These are phyloP conservation scores for Ophiostoma sp. DNA, from an alignment of 2,329 filamentous ascomycete species.

Conservation along the genomic window DNA sequence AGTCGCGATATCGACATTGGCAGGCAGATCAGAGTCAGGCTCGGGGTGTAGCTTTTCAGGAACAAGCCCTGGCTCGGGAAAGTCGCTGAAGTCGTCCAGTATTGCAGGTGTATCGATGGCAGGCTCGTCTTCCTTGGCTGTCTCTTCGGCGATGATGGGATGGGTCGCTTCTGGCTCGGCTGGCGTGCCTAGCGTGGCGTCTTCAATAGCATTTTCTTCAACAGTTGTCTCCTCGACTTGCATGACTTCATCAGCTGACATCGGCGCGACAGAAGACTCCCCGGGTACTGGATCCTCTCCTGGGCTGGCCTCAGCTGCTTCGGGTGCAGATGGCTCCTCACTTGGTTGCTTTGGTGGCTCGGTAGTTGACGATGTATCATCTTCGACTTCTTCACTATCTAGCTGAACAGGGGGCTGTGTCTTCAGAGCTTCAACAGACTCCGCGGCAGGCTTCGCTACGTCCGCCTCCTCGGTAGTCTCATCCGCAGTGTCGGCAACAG, in stretches of 20 bases:
- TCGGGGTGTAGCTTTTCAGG: background rate
- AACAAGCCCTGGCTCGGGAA: background rate
- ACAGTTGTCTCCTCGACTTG: background rate
- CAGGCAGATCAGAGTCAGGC: background rate
- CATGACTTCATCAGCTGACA: background rate
- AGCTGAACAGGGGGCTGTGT: constrained; percentile 1
- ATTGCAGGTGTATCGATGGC: background rate
- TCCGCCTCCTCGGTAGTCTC: constrained; percentile 5
- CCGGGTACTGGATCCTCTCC: background rate
- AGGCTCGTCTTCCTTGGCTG: background rate
- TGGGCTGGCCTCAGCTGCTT: background rate
- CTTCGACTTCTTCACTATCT: constrained; percentile 17
- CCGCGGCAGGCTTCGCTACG: background rate
- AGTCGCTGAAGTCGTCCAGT: background rate
- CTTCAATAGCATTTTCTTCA: background rate
- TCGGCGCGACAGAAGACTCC: background rate
- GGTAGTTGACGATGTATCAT: background rate
- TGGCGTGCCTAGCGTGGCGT: background rate
- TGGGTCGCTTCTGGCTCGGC: background rate
- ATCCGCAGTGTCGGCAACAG: background rate
- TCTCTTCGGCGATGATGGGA: background rate
- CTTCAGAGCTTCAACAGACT: background rate
- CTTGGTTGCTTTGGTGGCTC: constrained; percentile 1
- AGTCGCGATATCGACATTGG: background rate
- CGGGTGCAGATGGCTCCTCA: background rate